Percentiles rank a stretch among this genome's conserved stretches.
phyloP scores from a whole-genome alignment of 2,329 filamentous ascomycete species.

The Akanthomyces muscarius region DNA sequence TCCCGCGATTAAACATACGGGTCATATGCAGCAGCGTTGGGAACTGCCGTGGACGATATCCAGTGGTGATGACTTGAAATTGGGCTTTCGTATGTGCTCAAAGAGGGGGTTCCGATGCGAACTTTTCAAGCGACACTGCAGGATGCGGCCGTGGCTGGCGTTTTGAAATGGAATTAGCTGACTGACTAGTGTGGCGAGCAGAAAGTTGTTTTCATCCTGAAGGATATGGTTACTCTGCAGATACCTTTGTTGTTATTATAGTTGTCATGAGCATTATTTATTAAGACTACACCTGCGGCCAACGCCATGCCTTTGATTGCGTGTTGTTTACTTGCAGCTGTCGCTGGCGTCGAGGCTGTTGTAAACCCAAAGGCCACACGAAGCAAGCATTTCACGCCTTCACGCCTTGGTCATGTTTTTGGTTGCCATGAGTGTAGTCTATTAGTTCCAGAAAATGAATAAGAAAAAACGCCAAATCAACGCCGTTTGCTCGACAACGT shows the following conservation, averaged over 20 bases:
- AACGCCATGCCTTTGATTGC: not conserved
- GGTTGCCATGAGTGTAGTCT: not conserved
- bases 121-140: not conserved
- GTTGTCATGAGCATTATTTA: conserved; percentile 17
- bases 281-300: not conserved
- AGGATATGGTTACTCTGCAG: conserved; percentile 16
- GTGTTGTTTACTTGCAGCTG: too few relatives aligned
- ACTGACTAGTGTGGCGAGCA: not conserved
- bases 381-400: not conserved
- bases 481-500: not conserved
- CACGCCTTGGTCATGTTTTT: not conserved
- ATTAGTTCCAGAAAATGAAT: not conserved
- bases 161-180: conserved; percentile 9
- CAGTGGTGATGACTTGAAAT: not conserved
- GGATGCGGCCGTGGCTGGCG: not conserved
- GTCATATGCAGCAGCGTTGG: not conserved
- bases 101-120: not conserved
- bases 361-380: too few relatives aligned
- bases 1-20: conserved; percentile 30
- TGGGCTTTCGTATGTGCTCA: not conserved
- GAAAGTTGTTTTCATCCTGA: conserved; percentile 6
- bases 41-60: not conserved
- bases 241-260: conserved; percentile 19
- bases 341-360: too few relatives aligned
- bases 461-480: conserved; percentile 2